Evolutionary conservation across 805 yeast genomes (phyloP), one percentile per base, ranked within the genome.

Genomic region (Yamadazyma ubonensis): DNA sequence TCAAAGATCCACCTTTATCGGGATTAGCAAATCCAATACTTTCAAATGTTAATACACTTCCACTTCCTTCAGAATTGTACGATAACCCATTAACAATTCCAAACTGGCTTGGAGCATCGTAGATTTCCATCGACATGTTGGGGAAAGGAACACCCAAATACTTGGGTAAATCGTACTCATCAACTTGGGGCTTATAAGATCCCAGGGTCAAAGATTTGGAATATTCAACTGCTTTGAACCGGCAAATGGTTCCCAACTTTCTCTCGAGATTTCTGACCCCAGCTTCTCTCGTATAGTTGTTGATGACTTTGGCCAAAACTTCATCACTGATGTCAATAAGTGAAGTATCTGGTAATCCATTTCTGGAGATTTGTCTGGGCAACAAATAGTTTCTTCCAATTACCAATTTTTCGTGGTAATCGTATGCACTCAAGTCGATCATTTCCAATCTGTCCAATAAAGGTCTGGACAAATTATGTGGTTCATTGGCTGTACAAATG

Each of bases 61-160:
- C 96, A 4, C 84, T 79, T 1, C 96, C 96, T 51, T 83, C 86
- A 2, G 88, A 79, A 64, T 85, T 87, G 59, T 88, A 89, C 2
- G 96, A 86, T 44, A 89, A 66, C 0, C 96, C 97, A 56, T 87
- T 86, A 8, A 87, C 96, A 6, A 87, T 75, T 2, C 96, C 96
- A 45, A 74, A 70, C 19, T 56, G 54, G 5, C 49, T 47, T 6
- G 54, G 49, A 15, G 52, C 41, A 10, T 45, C 48, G 32, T 42
- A 45, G 22, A 56, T 54, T 29, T 67, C 73, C 22, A 59, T 57
- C 10, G 59, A 52, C 38, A 59, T 33, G 26, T 53, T 61, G 50
- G 71, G 64, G 50, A 69, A 66, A 10, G 86, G 86, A 17, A 79
- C 61, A 0, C 96, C 96, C 26, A 88, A 66, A 52, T 82, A 85